Evolutionary conservation across 1,139 yeast species (phyloP).

Genomic region (Suhomyces panamericanus): DNA sequence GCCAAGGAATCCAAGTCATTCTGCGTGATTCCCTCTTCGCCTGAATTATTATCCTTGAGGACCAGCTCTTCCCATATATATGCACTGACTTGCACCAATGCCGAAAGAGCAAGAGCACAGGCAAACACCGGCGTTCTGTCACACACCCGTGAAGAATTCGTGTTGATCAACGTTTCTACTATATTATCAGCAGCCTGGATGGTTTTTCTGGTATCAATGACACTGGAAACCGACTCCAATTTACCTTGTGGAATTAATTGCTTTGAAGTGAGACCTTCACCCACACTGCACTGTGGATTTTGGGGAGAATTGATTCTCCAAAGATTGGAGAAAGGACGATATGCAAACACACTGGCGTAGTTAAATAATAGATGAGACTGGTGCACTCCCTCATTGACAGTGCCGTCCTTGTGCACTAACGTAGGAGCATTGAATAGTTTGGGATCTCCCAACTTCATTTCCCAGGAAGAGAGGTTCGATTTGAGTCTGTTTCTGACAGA

Average conservation of each 20-base stretch:
- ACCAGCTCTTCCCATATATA: slow-evolving; percentile 45
- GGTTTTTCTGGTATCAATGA: slow-evolving; percentile 51
- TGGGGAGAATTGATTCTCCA: slow-evolving; percentile 50
- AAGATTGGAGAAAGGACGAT: slow-evolving; percentile 50
- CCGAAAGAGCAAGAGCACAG: slow-evolving; percentile 51
- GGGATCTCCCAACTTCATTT: slow-evolving; percentile 45
- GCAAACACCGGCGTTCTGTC: slow-evolving; percentile 51
- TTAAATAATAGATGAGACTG: slow-evolving; percentile 46
- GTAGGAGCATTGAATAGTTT: slow-evolving; percentile 42
- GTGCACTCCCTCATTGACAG: slow-evolving; percentile 51
- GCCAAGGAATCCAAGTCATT: slow-evolving; percentile 43
- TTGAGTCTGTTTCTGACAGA: slow-evolving; percentile 34
- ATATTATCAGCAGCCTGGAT: slow-evolving; percentile 52
- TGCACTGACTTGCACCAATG: slow-evolving; percentile 50
- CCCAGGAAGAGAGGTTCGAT: slow-evolving; percentile 51
- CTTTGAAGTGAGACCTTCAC: slow-evolving; percentile 8
- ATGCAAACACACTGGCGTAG: slow-evolving; percentile 52
- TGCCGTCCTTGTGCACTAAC: slow-evolving; percentile 39
- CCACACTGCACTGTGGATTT: slow-evolving; percentile 38
- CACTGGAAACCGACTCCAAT: slow-evolving; percentile 36
- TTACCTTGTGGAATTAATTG: slow-evolving; percentile 12
- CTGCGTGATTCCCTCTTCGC: slow-evolving; percentile 16
- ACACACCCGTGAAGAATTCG: slow-evolving; percentile 40
- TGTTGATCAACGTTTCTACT: slow-evolving; percentile 45
- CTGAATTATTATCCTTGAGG: slow-evolving; percentile 8